Conservation (phyloP, 257 asterid species). For the Perilla frutescens region DNA sequence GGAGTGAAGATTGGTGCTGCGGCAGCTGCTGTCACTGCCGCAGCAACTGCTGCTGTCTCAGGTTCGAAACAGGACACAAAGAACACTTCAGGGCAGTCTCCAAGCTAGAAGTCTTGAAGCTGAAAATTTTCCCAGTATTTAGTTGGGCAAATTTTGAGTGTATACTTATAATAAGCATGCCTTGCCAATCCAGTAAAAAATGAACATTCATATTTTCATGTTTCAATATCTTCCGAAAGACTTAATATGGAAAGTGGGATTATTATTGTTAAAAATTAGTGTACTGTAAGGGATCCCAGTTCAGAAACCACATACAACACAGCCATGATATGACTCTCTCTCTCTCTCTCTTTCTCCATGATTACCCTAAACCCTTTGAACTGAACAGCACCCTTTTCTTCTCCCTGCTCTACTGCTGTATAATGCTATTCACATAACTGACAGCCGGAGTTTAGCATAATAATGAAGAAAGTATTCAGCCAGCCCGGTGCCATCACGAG, state of each 20-base stretch:
- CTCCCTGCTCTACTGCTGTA: conserved; percentile 11
- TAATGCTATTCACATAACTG: neutral
- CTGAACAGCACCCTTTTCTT: neutral
- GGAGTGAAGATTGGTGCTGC: conserved; percentile 79
- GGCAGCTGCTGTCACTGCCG: conserved; percentile 87
- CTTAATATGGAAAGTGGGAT: neutral
- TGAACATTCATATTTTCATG: too few species aligned
- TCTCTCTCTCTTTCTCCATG: too few species aligned
- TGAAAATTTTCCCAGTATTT: conserved; percentile 22
- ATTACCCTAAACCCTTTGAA: too few species aligned
- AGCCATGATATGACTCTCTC: too few species aligned
- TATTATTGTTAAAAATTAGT: too few species aligned
- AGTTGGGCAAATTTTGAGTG: conserved; percentile 25
- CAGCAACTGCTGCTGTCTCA: conserved; percentile 77
- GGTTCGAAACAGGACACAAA: conserved; percentile 57
- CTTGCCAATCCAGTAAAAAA: too few species aligned
- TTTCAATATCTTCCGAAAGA: neutral
- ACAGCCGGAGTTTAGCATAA: neutral
- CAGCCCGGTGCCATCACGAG: neutral
- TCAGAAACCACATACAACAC: neutral
- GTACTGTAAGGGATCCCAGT: neutral
- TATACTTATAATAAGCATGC: neutral
- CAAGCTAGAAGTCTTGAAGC: conserved; percentile 38
- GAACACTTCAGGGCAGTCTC: conserved; percentile 43
- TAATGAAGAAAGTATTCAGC: neutral